Evolutionary conservation across 2,329 filamentous ascomycete genomes (phyloP).

Genomic region (Clarireedia hainanense): DNA sequence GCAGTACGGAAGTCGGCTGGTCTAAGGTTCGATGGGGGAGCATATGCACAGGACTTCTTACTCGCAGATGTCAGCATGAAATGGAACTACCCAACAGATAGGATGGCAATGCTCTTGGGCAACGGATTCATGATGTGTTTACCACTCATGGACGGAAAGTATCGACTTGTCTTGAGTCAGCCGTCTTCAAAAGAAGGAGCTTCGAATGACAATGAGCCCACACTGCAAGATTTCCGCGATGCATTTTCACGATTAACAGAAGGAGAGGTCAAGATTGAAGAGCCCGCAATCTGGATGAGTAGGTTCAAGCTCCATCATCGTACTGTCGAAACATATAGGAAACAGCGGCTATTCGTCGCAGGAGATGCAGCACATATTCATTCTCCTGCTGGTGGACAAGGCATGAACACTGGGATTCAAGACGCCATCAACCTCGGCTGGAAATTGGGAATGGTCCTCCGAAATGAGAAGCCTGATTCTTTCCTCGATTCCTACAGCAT

Average conservation of each 20-base stretch:
- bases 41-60: constrained; percentile 37
- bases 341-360: constrained; percentile 31
- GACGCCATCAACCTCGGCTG: constrained; percentile 31
- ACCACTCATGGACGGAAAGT: constrained; percentile 24
- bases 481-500: constrained; percentile 41
- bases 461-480: constrained; percentile 29
- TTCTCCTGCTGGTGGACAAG: constrained; percentile 31
- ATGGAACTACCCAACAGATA: constrained; percentile 9
- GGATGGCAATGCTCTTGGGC: constrained; percentile 24
- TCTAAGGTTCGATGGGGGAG: constrained; percentile 35
- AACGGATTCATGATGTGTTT: constrained; percentile 32
- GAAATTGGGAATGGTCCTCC: constrained; percentile 27
- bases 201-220: constrained; percentile 14
- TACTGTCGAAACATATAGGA: constrained; percentile 35
- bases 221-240: constrained; percentile 30
- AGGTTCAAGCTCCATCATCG: constrained; percentile 39
- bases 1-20: constrained; percentile 35
- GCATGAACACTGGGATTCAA: constrained; percentile 33
- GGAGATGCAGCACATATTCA: constrained; percentile 34
- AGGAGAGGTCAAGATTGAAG: constrained; percentile 14
- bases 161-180: constrained; percentile 25
- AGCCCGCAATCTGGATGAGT: constrained; percentile 34
- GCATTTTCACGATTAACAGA: constrained; percentile 27
- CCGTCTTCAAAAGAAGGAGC: constrained; percentile 10
- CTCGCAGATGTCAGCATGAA: constrained; percentile 35